phyloP scores from a whole-genome alignment of 163 green algal genomes.

The Coccomyxa subellipsoidea region DNA sequence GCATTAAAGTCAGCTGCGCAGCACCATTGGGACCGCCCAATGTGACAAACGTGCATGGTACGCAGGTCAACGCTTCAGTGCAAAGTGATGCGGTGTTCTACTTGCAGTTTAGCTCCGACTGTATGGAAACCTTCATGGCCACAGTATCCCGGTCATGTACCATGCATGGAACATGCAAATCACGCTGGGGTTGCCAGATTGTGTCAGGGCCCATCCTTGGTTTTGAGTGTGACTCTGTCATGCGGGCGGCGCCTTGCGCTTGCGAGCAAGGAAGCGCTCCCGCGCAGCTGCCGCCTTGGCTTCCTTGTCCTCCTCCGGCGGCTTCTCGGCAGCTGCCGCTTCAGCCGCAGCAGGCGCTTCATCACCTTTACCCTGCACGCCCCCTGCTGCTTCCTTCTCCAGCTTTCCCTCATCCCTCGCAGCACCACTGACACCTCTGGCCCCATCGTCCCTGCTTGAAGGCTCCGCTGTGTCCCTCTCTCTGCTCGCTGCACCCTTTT shows the following conservation, averaged over 20 bases:
- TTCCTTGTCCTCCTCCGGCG: background rate
- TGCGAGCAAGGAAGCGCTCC: constrained; percentile 74
- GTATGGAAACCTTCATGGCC: too few relatives aligned
- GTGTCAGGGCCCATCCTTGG: background rate
- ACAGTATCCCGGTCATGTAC: too few relatives aligned
- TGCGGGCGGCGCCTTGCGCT: constrained; percentile 16
- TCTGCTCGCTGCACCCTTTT: background rate
- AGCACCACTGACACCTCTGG: background rate
- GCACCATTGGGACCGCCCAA: too few relatives aligned
- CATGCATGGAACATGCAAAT: too few relatives aligned
- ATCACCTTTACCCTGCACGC: background rate
- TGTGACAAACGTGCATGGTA: too few relatives aligned
- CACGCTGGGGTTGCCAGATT: too few relatives aligned
- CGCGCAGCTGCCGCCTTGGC: constrained; percentile 56
- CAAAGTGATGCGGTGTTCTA: background rate
- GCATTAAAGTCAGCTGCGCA: too few relatives aligned
- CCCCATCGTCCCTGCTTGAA: background rate
- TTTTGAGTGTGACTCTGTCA: background rate
- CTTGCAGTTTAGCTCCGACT: too few relatives aligned
- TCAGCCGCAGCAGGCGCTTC: background rate
- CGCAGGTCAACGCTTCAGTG: background rate
- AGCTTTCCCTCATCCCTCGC: background rate
- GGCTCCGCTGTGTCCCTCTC: background rate
- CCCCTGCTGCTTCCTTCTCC: background rate
- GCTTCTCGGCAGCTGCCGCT: background rate